These are phyloP conservation scores for Mycena belliarum DNA, from an alignment of 768 basidiomycete genomes.

Conservation along the genomic window DNA sequence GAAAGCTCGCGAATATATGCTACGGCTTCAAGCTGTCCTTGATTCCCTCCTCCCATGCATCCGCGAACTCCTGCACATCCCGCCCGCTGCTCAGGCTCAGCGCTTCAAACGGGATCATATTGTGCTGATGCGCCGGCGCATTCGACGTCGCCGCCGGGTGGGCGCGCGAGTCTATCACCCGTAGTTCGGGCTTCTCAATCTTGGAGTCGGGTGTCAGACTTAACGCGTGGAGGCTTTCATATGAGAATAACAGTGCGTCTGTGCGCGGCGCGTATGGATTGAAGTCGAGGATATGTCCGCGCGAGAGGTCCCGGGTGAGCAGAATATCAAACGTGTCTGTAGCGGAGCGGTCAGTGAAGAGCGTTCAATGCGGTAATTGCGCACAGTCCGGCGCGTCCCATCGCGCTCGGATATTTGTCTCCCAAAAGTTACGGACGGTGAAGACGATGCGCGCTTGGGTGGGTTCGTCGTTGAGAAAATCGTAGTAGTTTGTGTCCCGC, in stretches of 20 bases:
- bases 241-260: slow-evolving; percentile 86
- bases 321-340: slow-evolving; percentile 88
- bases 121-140: slow-evolving; percentile 78
- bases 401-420: slow-evolving; percentile 56
- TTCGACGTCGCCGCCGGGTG: slow-evolving; percentile 71
- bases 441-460: slow-evolving; percentile 55
- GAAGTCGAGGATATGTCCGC: slow-evolving; percentile 87
- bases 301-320: slow-evolving; percentile 75
- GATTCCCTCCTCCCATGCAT: slow-evolving; percentile 60
- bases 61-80: slow-evolving; percentile 72
- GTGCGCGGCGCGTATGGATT: slow-evolving; percentile 86
- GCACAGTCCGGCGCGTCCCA: slow-evolving; percentile 76
- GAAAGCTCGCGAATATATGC: no score
- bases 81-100: slow-evolving; percentile 76
- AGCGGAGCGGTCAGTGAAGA: slow-evolving; percentile 50
- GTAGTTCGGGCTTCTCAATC: slow-evolving; percentile 45
- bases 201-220: slow-evolving; percentile 17
- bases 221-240: slow-evolving; percentile 64
- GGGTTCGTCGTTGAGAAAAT: slow-evolving; percentile 69
- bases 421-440: slow-evolving; percentile 66
- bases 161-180: slow-evolving; percentile 70
- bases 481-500: slow-evolving; percentile 87
- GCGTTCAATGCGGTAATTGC: background rate
- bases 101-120: slow-evolving; percentile 91
- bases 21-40: slow-evolving; percentile 25